Evolutionary conservation across 345 rosid genomes (phyloP), one percentile per base, ranked within the genome.

Genomic region (Eucalyptus victrix): DNA sequence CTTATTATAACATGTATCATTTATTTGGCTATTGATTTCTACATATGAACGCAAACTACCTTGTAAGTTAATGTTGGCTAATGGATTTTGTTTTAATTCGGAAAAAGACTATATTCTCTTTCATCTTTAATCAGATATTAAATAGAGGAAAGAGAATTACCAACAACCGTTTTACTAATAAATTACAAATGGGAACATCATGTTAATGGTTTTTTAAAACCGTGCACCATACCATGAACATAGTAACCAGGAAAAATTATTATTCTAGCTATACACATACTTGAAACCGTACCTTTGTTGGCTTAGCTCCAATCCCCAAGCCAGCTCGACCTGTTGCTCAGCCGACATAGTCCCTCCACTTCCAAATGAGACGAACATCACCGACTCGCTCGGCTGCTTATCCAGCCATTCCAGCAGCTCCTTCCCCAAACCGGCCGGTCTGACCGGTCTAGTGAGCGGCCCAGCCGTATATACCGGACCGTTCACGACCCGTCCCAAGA

Each of bases 341-440:
- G 86, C 15, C 13, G 98, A 91, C 60, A 94, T 62, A 21, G 94
- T 93, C 28, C 98, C 98, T 34, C 97, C 97, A 51, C 97, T 96
- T 28, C 99, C 99, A 60, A 96, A 93, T 16, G 95, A 95, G 49
- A 97, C 95, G 34, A 91, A 95, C 86, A 96, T 44, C n/a, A 95
- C 98, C 8, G 97, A 97, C 49, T 89, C 90, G 2, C 54, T 67
- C 3, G 90, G 92, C 86, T 96, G 96, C 86, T 88, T 89, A 62
- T 92, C 95, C 44, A 97, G 85, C 98, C 98, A 97, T 32, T 91
- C 89, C 9, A 89, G 85, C 45, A 91, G 28, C n/a, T 83, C 54
- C 42, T 50, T 51, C 4, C 58, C 44, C 12, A 88, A 87, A 45
- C 17, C 88, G 1, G 60, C 12, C 28, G 85, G 87, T 88, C 24